Base-by-base conservation (phyloP, 176 grass and related monocot species). In the Oryza brachyantha region DNA sequence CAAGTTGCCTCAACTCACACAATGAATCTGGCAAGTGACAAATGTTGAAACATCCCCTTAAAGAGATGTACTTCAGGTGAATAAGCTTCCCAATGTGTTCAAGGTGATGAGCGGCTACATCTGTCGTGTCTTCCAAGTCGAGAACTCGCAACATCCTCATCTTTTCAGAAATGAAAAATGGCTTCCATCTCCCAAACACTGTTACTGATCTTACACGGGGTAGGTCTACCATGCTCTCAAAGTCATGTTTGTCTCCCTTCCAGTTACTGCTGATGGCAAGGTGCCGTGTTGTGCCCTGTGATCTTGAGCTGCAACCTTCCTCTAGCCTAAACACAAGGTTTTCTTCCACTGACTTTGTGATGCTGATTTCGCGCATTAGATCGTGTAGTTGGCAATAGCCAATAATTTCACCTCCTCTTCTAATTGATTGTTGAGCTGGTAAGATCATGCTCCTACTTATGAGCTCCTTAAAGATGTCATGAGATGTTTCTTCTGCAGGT, bases 371-470 rank as follows among this genome's bases (percentile, higher is more conserved):
- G 10, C 54, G 74, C 7, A 86, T 84, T 0, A 91, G 3, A 60
- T 91, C 75, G 2, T 91, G 84, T 6, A 91, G 17, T 17, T 75
- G 60, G 8, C 62, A 91, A 21, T 0, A 55, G 64, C 48, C 78
- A 21, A 32, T 32, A 39, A 81, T 3, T 3, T 0, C 13, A 28
- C 59, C 45, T 29, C 10, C 57, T 1, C 5, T 50, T 8, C n/a
- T 2, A 11, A 12, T 5, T n/a, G 8, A 77, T 45, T 8, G 0
- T 1, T 63, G 8, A 65, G 29, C 34, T 37, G 89, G 64, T 13
- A 68, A 13, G 2, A 88, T 64, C 46, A 91, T 64, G 16, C 59
- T 79, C 31, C 85, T 77, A 0, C 55, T 16, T 1, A 71, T 40
- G 5, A 91, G 43, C 0, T 87, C 81, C n/a, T 26, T 1, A 17